Evolutionary conservation across 2,329 filamentous ascomycete species (phyloP), one percentile per base, ranked within the genome.

Genomic region (Fonsecaea pedrosoi): DNA sequence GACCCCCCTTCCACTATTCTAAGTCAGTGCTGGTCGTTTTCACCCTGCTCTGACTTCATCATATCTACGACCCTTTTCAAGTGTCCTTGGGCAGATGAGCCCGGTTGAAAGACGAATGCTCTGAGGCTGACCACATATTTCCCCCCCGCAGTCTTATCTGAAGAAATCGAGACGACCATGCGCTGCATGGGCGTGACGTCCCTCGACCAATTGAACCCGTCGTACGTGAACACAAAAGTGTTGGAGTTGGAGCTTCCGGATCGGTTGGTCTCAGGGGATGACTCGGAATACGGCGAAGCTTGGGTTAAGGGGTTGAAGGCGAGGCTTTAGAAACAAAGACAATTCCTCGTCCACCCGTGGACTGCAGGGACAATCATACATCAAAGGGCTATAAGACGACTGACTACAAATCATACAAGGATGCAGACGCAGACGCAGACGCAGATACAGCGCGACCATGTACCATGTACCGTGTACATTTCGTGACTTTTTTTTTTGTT

Each of bases 161-260:
- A 83, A 67, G 82, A 83, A 66, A 72, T 83, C n/a, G 80, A 82
- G 70, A 81, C 79, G 10, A 77, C 81, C 1, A 83, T 83, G 81
- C 77, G 80, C 15, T 78, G 81, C 54, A 77, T 75, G 62, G 82
- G 82, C 10, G 80, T 82, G 62, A 82, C 78, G 4, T 77, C 76
- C 40, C 72, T 83, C 37, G 76, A 78, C 38, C 75, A 82, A 71
- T 78, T 78, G 18, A 77, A 74, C 42, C 79, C 80, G 8, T 78
- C 79, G 37, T 67, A 81, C 62, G 77, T 82, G 53, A 78, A 82
- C 71, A 82, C 81, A 1, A 71, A 73, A 59, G 69, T 75, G 3
- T 55, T 78, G 18, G 76, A 78, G 55, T 71, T 73, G 25, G 73
- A 78, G 57, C 50, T 78, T 34, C 68, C 72, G 32, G 74, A 67